A percentile compares a stretch with the other conserved stretches of the same genome.
phyloP scores from a whole-genome alignment of 768 basidiomycete species.

The Termitomyces titanicus region DNA sequence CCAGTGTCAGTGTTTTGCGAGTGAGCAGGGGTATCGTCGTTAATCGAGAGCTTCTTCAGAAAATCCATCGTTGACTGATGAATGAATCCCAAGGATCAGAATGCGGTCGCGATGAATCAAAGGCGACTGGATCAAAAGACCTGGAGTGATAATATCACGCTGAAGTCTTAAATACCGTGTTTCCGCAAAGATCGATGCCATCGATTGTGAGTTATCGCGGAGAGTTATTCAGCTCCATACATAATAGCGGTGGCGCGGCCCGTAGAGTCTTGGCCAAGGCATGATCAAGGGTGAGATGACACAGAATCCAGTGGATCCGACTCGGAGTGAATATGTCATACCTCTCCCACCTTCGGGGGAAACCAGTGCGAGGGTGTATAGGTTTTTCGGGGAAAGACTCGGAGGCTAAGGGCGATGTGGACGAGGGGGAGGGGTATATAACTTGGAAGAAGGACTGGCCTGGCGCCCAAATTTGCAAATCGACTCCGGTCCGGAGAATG shows the following conservation, averaged over 20 bases:
- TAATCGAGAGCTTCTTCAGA: conserved; percentile 11
- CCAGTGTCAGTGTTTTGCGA: neutral
- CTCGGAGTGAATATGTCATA: too few relatives aligned
- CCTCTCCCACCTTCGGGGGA: too few relatives aligned
- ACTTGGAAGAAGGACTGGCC: too few relatives aligned
- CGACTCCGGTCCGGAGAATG: too few relatives aligned
- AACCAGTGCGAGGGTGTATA: too few relatives aligned
- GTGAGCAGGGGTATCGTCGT: neutral
- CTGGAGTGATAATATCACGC: neutral
- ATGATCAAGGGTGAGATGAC: too few relatives aligned
- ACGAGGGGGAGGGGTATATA: too few relatives aligned
- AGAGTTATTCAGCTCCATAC: neutral
- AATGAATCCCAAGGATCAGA: neutral
- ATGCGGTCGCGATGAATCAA: neutral
- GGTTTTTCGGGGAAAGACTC: too few relatives aligned
- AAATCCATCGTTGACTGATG: conserved; percentile 10
- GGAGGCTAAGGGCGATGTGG: too few relatives aligned
- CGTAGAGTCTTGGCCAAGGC: neutral
- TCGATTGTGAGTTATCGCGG: conserved; percentile 2
- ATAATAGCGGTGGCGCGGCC: neutral
- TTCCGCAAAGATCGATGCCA: conserved; percentile 5
- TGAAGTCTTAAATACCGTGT: neutral
- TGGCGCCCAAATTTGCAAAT: too few relatives aligned
- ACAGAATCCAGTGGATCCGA: too few relatives aligned
- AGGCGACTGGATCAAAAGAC: neutral